Base-by-base conservation (phyloP, 2,329 filamentous ascomycete genomes). In the Parastagonospora nodorum region DNA sequence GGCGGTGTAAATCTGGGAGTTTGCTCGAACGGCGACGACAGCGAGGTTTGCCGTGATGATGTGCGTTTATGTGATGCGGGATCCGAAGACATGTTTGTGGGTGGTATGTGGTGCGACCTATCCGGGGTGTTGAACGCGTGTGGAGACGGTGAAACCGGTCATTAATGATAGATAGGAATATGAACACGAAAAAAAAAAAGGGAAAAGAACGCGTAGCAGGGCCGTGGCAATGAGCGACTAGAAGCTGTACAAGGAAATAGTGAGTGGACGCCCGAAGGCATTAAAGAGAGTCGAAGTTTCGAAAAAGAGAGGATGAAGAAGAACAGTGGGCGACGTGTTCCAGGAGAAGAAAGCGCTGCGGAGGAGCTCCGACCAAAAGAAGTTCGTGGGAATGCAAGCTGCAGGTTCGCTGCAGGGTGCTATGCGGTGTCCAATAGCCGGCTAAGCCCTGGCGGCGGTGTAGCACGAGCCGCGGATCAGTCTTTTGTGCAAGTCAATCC, bases 221-320 rank as follows among this genome's bases (percentile, higher is more conserved):
- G 53, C 50, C 48, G 44, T 48, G 40, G 55, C 56, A 63, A 72
- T 57, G 68, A 72, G 68, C 58, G 65, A 70, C 65, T 50, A 64
- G 60, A 70, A 69, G 49, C 60, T 68, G 69, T 58, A 68, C 57
- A 67, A 57, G 69, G 62, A 72, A 65, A 61, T 36, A 72, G 69
- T 60, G 69, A 72, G 64, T 57, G 66, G 61, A 60, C 58, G 66
- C 66, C 58, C 64, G 64, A 57, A 65, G 68, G 68, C 70, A 72
- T 70, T 66, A 69, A 67, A 60, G 47, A 57, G 57, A 59, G 58
- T 61, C 61, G 56, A 60, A 53, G 58, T 56, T 63, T 66, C 51
- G 61, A 55, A 60, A 60, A 58, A 56, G 52, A 58, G 57, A 53
- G 57, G 60, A 53, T 48, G 61, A 60, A 60, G 63, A 69, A 60